Evolutionary conservation across 768 basidiomycete species (phyloP), one percentile per base, ranked within the genome.

Genomic region (Russula compacta): DNA sequence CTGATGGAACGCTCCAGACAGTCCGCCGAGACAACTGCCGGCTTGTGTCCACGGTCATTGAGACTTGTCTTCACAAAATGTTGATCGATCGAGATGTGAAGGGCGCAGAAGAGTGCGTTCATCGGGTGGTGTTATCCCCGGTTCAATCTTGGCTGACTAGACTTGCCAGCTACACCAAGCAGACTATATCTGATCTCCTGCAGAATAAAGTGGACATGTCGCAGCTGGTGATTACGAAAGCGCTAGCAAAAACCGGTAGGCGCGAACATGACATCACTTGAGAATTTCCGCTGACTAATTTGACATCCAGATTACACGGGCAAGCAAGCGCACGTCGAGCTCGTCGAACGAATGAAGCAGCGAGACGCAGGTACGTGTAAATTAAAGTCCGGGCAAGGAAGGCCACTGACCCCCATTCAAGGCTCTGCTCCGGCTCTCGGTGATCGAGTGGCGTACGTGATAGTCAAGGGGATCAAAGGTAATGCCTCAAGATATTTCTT

Each of bases 171-270:
- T 98, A 98, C 69, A 86, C 87, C 59, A 98, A 99, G 72, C 90
- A 89, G 65, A 87, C 84, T 46, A 98, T 98, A 63, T 83, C 95
- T 0, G 95, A 98, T 68, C 79, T 99, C 2, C 75, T 99, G 33
- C 95, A 97, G 71, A 98, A 98, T 74, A 95, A 89, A 74, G 78
- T 99, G 51, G 97, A 99, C 71, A 95, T 99, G 92, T 98, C 95
- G 8, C 97, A 98, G 70, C 81, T 99, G 21, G 97, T 99, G 70
- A 99, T 99, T 68, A 98, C 97, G 14, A 99, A 99, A 70, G 97
- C 95, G 0, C 79, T 98, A 17, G 79, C 95, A 0, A 99, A 98
- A 75, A 78, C 83, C 40, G 86, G 89, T 87, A 65, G 59, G 80
- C 24, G 46, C 29, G 6, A 47, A 39, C 51, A 19, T 51, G 21